phyloP scores from a whole-genome alignment of 2,329 filamentous ascomycete species.

The Hortaea werneckii region DNA sequence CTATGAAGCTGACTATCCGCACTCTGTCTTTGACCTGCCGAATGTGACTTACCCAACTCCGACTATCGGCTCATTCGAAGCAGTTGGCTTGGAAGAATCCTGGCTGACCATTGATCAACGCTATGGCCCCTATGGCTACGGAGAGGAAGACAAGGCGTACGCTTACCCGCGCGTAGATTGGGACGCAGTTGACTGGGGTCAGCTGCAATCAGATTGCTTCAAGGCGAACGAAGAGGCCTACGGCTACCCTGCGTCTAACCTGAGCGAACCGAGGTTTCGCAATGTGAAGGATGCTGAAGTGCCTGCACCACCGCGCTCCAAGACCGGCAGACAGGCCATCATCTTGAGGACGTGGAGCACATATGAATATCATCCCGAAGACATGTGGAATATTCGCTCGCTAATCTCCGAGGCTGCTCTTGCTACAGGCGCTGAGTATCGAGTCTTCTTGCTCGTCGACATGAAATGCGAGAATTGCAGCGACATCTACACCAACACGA shows the following conservation, averaged over 20 bases:
- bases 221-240: neutral
- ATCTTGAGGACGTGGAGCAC: constrained; percentile 35
- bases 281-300: neutral
- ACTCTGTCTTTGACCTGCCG: neutral
- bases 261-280: constrained; percentile 15
- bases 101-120: constrained; percentile 49
- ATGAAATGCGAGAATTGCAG: constrained; percentile 14
- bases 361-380: constrained; percentile 33
- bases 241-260: neutral
- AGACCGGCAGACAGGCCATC: constrained; percentile 20
- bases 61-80: constrained; percentile 10
- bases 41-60: neutral
- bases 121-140: constrained; percentile 46
- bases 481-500: neutral
- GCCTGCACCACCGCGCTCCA: constrained; percentile 25
- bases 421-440: constrained; percentile 33
- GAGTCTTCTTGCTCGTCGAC: constrained; percentile 34
- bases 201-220: neutral
- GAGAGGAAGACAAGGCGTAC: constrained; percentile 35
- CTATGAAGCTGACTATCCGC: neutral
- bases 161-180: constrained; percentile 9
- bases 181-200: neutral
- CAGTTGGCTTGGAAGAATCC: constrained; percentile 36
- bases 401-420: constrained; percentile 34
- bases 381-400: constrained; percentile 32